Evolutionary conservation across 139 green algal species (phyloP).

Genomic region (Dunaliella primolecta): DNA sequence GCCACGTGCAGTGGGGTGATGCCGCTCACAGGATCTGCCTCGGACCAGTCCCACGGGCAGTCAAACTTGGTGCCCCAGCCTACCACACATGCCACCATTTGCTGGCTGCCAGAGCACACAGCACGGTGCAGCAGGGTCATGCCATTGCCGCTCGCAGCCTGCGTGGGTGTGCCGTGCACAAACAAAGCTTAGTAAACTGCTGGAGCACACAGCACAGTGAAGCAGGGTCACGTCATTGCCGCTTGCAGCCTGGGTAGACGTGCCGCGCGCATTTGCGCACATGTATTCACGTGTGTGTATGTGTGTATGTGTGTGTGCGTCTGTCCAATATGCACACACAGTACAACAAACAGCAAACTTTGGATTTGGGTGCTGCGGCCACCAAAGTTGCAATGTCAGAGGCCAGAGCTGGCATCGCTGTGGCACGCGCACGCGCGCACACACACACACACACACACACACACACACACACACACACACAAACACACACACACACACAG

Average conservation of each 20-base stretch:
- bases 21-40: constrained; percentile 7
- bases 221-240: neutral
- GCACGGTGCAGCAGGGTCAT: constrained; percentile 14
- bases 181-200: too few relatives aligned
- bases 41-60: constrained; percentile 8
- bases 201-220: neutral
- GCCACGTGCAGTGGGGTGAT: constrained; percentile 17
- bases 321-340: too few relatives aligned
- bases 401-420: neutral
- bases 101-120: constrained; percentile 8
- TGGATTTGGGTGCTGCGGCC: too few relatives aligned
- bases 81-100: constrained; percentile 9
- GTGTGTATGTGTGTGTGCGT: too few relatives aligned
- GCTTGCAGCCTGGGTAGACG: neutral
- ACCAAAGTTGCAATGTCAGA: too few relatives aligned
- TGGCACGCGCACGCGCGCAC: neutral
- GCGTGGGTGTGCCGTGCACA: too few relatives aligned
- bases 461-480: neutral
- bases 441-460: neutral
- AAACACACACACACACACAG: neutral
- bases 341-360: too few relatives aligned
- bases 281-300: neutral
- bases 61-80: neutral
- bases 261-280: neutral
- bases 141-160: neutral